Evolutionary conservation across 768 basidiomycete species (phyloP).

Genomic region (Suillus discolor): DNA sequence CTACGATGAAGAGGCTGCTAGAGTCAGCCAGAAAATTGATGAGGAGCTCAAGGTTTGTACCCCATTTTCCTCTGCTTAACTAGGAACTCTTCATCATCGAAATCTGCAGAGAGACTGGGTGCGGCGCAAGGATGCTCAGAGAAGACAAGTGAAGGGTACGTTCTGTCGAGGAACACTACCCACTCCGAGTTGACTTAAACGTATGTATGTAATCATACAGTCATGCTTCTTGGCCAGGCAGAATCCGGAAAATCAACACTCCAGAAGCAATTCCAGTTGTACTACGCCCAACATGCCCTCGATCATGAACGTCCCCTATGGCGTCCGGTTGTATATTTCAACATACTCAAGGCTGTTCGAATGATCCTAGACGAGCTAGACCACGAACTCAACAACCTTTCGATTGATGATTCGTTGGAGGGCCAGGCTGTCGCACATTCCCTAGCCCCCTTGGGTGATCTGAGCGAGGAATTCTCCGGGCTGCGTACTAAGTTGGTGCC

Average conservation of each 20-base stretch:
- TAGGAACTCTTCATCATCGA: background rate
- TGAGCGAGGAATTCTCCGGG: conserved; percentile 48
- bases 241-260: conserved; percentile 84
- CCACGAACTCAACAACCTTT: conserved; percentile 46
- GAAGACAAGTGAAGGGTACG: conserved; percentile 57
- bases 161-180: conserved; percentile 5
- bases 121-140: conserved; percentile 46
- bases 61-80: conserved; percentile 2
- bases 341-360: conserved; percentile 78
- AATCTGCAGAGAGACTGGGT: conserved; percentile 48
- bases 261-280: conserved; percentile 83
- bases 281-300: conserved; percentile 70
- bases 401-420: conserved; percentile 29
- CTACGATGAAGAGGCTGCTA: conserved; percentile 47
- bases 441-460: conserved; percentile 34
- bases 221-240: conserved; percentile 79
- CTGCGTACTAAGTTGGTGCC: conserved; percentile 62
- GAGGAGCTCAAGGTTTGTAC: conserved; percentile 53
- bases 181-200: conserved; percentile 12
- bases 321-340: conserved; percentile 82
- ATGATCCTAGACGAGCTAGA: conserved; percentile 76
- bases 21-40: conserved; percentile 54
- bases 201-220: conserved; percentile 31
- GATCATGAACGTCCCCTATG: conserved; percentile 74
- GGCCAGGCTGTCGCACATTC: conserved; percentile 34